Conservation (phyloP, 768 basidiomycete genomes). For the Boletus pseudopeckii region DNA sequence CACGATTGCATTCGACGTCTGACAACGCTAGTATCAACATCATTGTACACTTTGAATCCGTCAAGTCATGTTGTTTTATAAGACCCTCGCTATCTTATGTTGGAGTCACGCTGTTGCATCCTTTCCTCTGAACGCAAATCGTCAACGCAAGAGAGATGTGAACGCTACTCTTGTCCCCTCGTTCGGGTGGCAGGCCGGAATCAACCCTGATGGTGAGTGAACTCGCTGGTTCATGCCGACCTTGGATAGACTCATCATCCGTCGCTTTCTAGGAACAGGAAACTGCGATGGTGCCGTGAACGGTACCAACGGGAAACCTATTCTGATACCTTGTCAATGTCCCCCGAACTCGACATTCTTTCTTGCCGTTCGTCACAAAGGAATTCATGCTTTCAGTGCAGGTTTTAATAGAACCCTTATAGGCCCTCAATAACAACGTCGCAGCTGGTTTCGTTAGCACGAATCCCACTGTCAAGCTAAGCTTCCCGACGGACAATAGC, state of each 20-base stretch:
- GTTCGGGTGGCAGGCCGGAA: slow-evolving; percentile 53
- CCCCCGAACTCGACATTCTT: slow-evolving; percentile 55
- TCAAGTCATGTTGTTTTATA: slow-evolving; percentile 15
- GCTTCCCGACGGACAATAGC: slow-evolving; percentile 62
- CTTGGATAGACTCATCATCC: not conserved
- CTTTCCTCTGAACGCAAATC: slow-evolving; percentile 15
- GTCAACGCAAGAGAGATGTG: slow-evolving; percentile 41
- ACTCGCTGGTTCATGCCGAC: not conserved
- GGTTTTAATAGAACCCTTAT: slow-evolving; percentile 18
- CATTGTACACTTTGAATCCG: not conserved
- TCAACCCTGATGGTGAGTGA: slow-evolving; percentile 58
- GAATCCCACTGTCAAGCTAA: slow-evolving; percentile 55
- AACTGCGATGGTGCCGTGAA: slow-evolving; percentile 64
- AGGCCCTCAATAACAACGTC: slow-evolving; percentile 49
- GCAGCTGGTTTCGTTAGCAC: slow-evolving; percentile 61
- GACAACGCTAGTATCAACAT: not conserved
- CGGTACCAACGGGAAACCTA: slow-evolving; percentile 50
- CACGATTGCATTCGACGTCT: not conserved
- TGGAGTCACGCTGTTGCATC: slow-evolving; percentile 7
- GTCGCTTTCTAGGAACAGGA: slow-evolving; percentile 44
- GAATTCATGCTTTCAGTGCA: not conserved
- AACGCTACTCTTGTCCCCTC: slow-evolving; percentile 54
- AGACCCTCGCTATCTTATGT: slow-evolving; percentile 7
- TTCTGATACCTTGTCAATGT: slow-evolving; percentile 64
- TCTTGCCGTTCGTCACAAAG: slow-evolving; percentile 38